These are phyloP conservation scores for Erythrobasidium yunnanense DNA, from an alignment of 768 basidiomycete genomes.

Conservation along the genomic window DNA sequence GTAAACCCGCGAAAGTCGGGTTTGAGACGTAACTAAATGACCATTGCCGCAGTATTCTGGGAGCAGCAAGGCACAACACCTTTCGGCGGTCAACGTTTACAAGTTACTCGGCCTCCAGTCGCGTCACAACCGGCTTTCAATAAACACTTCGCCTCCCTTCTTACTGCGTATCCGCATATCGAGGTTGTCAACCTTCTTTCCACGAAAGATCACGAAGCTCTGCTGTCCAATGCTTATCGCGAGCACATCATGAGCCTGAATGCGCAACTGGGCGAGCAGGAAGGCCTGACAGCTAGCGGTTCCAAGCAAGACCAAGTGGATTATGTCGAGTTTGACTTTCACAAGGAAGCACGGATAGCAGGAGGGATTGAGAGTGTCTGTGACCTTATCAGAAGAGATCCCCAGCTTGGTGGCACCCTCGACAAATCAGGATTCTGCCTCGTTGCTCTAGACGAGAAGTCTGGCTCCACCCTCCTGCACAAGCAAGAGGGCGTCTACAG, in stretches of 20 bases:
- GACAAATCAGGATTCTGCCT: slow-evolving; percentile 35
- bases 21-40: background rate
- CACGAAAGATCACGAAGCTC: slow-evolving; percentile 80
- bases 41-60: slow-evolving; percentile 71
- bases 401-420: slow-evolving; percentile 31
- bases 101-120: slow-evolving; percentile 78
- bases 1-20: background rate
- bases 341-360: slow-evolving; percentile 57
- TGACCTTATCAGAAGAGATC: slow-evolving; percentile 48
- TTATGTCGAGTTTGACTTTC: slow-evolving; percentile 87
- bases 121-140: slow-evolving; percentile 96
- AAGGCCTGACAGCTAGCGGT: background rate
- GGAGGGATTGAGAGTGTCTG: slow-evolving; percentile 80
- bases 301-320: slow-evolving; percentile 27
- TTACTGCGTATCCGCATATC: slow-evolving; percentile 69
- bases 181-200: slow-evolving; percentile 89
- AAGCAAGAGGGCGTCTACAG: slow-evolving; percentile 84
- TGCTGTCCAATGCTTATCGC: slow-evolving; percentile 68
- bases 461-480: slow-evolving; percentile 51
- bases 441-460: slow-evolving; percentile 44
- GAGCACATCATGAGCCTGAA: slow-evolving; percentile 51
- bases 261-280: slow-evolving; percentile 40
- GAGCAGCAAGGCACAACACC: slow-evolving; percentile 94
- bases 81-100: slow-evolving; percentile 74
- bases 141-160: slow-evolving; percentile 74